phyloP scores from a whole-genome alignment of 768 basidiomycete genomes.

The Boletus edulis region DNA sequence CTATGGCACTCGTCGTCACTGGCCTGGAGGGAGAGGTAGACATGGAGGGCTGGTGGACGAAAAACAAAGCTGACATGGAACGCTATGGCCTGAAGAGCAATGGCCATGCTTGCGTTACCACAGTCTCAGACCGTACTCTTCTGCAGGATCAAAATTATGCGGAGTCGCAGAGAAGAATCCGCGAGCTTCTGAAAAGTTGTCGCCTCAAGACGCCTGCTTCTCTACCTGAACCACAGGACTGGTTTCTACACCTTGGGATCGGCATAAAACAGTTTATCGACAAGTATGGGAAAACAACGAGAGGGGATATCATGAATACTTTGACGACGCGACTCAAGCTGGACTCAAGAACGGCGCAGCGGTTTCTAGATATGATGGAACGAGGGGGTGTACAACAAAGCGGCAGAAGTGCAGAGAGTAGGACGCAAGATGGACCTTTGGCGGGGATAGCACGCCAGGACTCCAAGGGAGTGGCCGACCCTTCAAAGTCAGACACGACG shows the following conservation, averaged over 20 bases:
- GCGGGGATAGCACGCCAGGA: not conserved
- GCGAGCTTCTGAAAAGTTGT: conserved; percentile 1
- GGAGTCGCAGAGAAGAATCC: conserved; percentile 13
- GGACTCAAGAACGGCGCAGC: not conserved
- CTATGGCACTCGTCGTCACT: conserved; percentile 35
- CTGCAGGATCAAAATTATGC: conserved; percentile 3
- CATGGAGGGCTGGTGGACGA: not conserved
- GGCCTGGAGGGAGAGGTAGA: conserved; percentile 12
- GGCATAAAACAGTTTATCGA: not conserved
- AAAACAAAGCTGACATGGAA: conserved; percentile 8
- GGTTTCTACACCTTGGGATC: not conserved
- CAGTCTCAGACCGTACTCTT: not conserved
- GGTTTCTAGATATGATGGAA: not conserved
- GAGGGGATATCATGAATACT: not conserved
- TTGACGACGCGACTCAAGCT: not conserved
- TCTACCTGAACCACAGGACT: not conserved
- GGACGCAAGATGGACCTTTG: not conserved
- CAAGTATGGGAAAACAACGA: not conserved
- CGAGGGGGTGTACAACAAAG: not conserved
- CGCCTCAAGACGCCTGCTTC: not conserved
- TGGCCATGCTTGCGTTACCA: conserved; percentile 24
- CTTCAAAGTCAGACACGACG: not conserved
- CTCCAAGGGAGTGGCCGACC: not conserved
- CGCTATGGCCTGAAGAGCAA: conserved; percentile 9
- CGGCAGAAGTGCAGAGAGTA: not conserved